Conservation (phyloP, 2,329 filamentous ascomycete genomes). For the Gaeumannomyces tritici region DNA sequence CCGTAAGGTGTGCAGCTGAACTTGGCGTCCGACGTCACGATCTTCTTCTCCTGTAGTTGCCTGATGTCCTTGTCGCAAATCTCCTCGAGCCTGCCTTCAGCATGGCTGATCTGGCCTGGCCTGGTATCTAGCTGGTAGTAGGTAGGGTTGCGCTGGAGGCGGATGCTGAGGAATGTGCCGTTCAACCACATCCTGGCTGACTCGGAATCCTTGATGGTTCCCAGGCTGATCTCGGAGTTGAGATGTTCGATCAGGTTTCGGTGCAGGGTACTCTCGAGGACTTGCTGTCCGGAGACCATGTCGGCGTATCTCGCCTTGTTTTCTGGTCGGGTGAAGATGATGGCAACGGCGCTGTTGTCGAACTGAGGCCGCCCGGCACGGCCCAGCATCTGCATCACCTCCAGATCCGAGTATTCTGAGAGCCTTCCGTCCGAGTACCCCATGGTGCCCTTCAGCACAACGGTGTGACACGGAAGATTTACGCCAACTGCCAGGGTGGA, state of each 20-base stretch:
- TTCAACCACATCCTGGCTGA: conserved; percentile 66
- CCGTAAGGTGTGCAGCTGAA: conserved; percentile 64
- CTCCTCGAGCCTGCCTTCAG: conserved; percentile 48
- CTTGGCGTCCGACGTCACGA: conserved; percentile 10
- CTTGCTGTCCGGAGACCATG: conserved; percentile 63
- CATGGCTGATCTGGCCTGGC: neutral
- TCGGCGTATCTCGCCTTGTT: conserved; percentile 59
- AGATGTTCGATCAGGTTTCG: conserved; percentile 72
- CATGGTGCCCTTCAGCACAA: conserved; percentile 73
- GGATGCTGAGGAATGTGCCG: conserved; percentile 70
- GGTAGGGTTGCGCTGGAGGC: conserved; percentile 59
- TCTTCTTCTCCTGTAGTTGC: conserved; percentile 46
- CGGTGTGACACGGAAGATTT: conserved; percentile 75
- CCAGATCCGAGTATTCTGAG: conserved; percentile 70
- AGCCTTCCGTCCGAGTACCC: conserved; percentile 49
- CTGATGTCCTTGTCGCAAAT: conserved; percentile 63
- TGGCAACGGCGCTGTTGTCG: conserved; percentile 63
- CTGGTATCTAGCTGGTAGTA: conserved; percentile 49
- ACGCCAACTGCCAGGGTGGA: conserved; percentile 77
- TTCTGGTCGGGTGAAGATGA: conserved; percentile 67
- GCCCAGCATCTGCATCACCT: conserved; percentile 87
- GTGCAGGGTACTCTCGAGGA: conserved; percentile 71
- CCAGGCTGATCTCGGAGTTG: conserved; percentile 73
- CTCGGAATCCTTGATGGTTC: conserved; percentile 54
- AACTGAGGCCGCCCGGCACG: conserved; percentile 78